These are phyloP conservation scores for Linaria vulgaris DNA, from an alignment of 257 asterid species.

Conservation along the genomic window DNA sequence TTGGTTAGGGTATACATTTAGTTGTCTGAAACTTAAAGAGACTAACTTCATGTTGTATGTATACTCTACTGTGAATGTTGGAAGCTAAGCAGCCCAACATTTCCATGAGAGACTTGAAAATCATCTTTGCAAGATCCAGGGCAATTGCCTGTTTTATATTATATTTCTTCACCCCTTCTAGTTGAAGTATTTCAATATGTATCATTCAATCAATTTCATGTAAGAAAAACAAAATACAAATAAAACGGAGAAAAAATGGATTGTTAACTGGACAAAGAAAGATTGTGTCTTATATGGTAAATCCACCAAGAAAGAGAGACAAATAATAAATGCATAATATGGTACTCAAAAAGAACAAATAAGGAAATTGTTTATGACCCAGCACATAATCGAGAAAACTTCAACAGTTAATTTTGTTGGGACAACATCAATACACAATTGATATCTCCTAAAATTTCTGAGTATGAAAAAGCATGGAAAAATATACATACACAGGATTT, in stretches of 20 bases:
- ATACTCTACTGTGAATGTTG: neutral
- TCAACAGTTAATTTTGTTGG: neutral
- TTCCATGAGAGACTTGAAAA: too few species aligned
- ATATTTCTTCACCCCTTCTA: too few species aligned
- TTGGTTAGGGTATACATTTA: neutral
- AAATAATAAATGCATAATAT: neutral
- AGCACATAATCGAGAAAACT: too few species aligned
- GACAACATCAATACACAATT: neutral
- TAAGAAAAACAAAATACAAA: too few species aligned
- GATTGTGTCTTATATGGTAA: neutral
- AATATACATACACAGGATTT: neutral
- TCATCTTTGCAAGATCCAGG: neutral
- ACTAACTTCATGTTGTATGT: neutral
- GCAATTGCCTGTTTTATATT: neutral
- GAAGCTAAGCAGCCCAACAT: neutral
- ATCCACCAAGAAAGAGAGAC: neutral
- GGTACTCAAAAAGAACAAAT: too few species aligned
- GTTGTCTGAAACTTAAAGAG: slow-evolving; percentile 8
- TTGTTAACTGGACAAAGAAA: neutral
- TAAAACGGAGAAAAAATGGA: too few species aligned
- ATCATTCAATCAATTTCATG: too few species aligned
- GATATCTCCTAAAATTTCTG: neutral
- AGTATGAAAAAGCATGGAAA: neutral
- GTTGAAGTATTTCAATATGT: too few species aligned
- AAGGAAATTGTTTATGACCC: too few species aligned